Evolutionary conservation across 345 rosid genomes (phyloP).

Genomic region (Salix udensis): DNA sequence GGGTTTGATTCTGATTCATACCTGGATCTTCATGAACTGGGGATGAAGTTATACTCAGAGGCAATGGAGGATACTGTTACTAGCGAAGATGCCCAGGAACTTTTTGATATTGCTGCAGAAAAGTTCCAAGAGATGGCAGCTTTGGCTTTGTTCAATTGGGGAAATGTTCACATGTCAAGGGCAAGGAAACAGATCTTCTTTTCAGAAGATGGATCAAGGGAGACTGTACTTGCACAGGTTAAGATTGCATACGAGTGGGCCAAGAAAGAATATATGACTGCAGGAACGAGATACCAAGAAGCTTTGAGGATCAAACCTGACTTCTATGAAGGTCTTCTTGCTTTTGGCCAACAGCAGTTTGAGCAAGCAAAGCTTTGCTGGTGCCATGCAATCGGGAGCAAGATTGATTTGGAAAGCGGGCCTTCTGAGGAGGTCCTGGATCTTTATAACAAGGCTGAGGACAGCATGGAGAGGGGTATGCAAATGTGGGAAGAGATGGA

Average conservation of each 20-base stretch:
- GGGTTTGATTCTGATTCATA: slow-evolving; percentile 95
- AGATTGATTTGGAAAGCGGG: slow-evolving; percentile 56
- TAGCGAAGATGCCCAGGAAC: slow-evolving; percentile 78
- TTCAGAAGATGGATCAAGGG: slow-evolving; percentile 66
- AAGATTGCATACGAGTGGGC: slow-evolving; percentile 74
- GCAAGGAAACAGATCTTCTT: slow-evolving; percentile 70
- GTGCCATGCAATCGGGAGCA: slow-evolving; percentile 73
- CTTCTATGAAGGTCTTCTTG: slow-evolving; percentile 87
- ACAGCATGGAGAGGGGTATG: slow-evolving; percentile 93
- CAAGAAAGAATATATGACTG: slow-evolving; percentile 60
- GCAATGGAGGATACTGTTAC: slow-evolving; percentile 92
- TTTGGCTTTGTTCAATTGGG: slow-evolving; percentile 92
- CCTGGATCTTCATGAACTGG: slow-evolving; percentile 88
- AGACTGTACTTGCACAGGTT: slow-evolving; percentile 47
- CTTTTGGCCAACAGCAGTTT: slow-evolving; percentile 93
- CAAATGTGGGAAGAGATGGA: slow-evolving; percentile 97
- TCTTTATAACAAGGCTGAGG: slow-evolving; percentile 97
- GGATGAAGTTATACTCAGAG: slow-evolving; percentile 87
- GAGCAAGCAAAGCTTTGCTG: slow-evolving; percentile 96
- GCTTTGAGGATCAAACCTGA: slow-evolving; percentile 80
- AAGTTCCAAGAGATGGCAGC: slow-evolving; percentile 99
- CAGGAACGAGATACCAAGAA: slow-evolving; percentile 72
- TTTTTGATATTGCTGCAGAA: slow-evolving; percentile 77
- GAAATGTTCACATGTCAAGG: slow-evolving; percentile 85
- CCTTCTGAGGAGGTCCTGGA: slow-evolving; percentile 70